Evolutionary conservation across 2,329 filamentous ascomycete genomes (phyloP).

Genomic region (Hypocreales sp.): DNA sequence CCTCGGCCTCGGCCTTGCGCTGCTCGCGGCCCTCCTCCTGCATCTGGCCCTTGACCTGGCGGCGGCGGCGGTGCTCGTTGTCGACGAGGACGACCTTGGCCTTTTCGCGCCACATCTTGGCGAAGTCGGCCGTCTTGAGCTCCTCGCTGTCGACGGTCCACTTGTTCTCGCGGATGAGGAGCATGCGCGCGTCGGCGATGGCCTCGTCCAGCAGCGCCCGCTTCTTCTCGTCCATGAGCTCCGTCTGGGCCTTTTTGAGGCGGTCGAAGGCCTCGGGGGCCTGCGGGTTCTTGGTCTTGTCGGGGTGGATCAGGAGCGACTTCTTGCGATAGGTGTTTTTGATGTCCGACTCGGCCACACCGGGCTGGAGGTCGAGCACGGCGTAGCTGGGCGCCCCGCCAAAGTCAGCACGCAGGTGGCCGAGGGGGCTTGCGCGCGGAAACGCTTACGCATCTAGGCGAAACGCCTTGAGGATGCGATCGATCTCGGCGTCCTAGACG

Average conservation of each 20-base stretch:
- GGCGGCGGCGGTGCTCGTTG: constrained; percentile 69
- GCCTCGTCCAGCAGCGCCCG: constrained; percentile 79
- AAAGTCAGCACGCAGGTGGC: constrained; percentile 2
- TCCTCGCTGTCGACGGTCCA: constrained; percentile 83
- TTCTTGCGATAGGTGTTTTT: constrained; percentile 90
- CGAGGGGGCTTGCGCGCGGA: neutral
- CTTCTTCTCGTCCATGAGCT: constrained; percentile 87
- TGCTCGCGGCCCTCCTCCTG: constrained; percentile 90
- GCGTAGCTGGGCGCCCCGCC: constrained; percentile 47
- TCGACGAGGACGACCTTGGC: constrained; percentile 80
- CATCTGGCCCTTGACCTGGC: constrained; percentile 87
- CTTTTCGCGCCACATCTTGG: constrained; percentile 79
- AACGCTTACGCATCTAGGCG: constrained; percentile 43
- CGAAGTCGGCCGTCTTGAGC: constrained; percentile 70
- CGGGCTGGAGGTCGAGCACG: constrained; percentile 87
- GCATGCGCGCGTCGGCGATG: constrained; percentile 88
- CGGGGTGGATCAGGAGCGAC: constrained; percentile 96
- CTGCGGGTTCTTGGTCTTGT: constrained; percentile 83
- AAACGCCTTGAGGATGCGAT: constrained; percentile 85
- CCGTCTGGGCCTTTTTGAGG: constrained; percentile 83
- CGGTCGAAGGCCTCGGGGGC: constrained; percentile 95
- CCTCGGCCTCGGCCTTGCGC: constrained; percentile 70
- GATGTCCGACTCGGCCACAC: constrained; percentile 91
- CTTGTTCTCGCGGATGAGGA: constrained; percentile 87
- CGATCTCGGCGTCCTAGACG: constrained; percentile 76